Evolutionary conservation across 345 rosid species (phyloP), one percentile per base, ranked within the genome.

Genomic region (Leavenworthia alabamica): DNA sequence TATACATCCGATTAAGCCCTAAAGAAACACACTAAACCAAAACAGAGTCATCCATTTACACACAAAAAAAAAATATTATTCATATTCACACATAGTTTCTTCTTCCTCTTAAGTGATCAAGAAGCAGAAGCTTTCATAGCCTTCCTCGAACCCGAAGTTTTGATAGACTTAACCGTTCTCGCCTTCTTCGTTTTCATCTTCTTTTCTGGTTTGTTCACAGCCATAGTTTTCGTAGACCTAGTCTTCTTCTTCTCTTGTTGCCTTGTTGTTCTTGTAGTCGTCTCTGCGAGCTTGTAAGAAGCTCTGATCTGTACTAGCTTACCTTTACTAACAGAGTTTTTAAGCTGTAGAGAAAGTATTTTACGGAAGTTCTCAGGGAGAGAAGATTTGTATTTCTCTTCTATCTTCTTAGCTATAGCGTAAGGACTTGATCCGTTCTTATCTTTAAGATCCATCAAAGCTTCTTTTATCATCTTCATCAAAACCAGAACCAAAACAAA

Each of bases 371-470:
- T 90, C 26, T 75, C 77, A 0, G 97, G 96, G 0, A 90, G 80
- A 14, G 68, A 75, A 2, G 89, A 65, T 33, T 85, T 86, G 81
- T 88, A 82, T 71, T 88, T 83, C 67, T 74, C 88, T 37, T 84
- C 91, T 82, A 90, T 84, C 78, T 73, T 72, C 74, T 88, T 88
- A 8, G 85, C 88, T 67, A 90, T 84, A 6, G 89, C 96, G 66
- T 84, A 82, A 1, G 91, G 91, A 55, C 97, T 90, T 0, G 94
- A 88, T 16, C 97, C 97, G 14, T 81, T 75, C 65, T 81, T 86
- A 36, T 90, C 94, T 43, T 79, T 75, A 69, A 85, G 50, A 9
- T 71, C 81, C 79, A 70, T 22, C 8, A 90, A 63, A 4, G 96
- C 93, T 42, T 90, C 96, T 70, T 76, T 77, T 28, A 87, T 82